Evolutionary conservation across 352 stramenopile species (phyloP), one percentile per base, ranked within the genome.

Genomic region (Phytopythium mirpurense): DNA sequence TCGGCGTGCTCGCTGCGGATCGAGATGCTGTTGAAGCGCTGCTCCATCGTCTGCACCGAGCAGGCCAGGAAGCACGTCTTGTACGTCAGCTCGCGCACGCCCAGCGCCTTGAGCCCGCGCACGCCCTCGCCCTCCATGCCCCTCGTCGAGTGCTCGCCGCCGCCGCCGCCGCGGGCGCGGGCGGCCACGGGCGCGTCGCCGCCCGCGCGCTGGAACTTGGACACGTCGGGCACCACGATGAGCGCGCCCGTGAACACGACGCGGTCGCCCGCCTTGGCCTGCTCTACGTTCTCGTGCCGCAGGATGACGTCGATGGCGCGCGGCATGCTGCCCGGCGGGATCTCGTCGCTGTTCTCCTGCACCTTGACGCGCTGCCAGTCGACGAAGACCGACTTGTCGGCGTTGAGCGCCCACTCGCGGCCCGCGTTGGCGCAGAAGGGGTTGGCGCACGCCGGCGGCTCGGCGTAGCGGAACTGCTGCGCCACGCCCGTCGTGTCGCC

Each of bases 321-420:
- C 7, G 98, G 98, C 95, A 99, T 98, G 46, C 68, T 95, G 15
- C 97, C 98, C 0, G 97, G 79, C n/a, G 98, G 97, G 56, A 99
- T 99, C 62, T 99, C 96, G 59, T 99, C 92, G 35, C 93, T 93
- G 68, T 98, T 98, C 65, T 99, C 98, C 72, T 99, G 98, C 19
- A 99, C 93, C 40, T 97, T 92, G 34, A 99, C 72, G 29, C 96
- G 89, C 74, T 99, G 98, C 97, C 96, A 99, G 68, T 99, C 98
- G 14, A 98, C 93, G 63, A 99, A 99, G 32, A 97, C 82, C 21
- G 82, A 97, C 52, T 89, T 93, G 45, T 97, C 84, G 0, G 83
- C 80, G 64, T 97, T 81, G 9, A 98, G 74, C 57, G 93, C 83
- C 74, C 80, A 93, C 16, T 67, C 68, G 26, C 71, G 75, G 2